Conservation (phyloP, 2,329 filamentous ascomycete species). For the Trichophyton mentagrophytes region DNA sequence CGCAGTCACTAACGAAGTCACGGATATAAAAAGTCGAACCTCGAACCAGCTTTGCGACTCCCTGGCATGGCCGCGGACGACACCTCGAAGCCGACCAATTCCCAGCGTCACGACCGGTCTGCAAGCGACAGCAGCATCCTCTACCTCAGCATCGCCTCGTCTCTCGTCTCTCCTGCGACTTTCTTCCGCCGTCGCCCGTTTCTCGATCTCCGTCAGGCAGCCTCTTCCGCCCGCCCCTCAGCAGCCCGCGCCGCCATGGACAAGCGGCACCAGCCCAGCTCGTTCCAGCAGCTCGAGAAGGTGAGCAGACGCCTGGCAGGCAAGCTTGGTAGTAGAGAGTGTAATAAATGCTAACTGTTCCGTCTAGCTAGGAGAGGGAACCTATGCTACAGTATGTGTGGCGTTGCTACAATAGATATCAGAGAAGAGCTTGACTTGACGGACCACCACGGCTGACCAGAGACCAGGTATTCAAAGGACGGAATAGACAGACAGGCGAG, state of each 20-base stretch:
- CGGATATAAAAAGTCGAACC: too few relatives aligned
- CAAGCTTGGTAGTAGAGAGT: neutral
- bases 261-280: conserved; percentile 81
- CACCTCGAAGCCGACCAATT: neutral
- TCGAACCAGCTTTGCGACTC: too few relatives aligned
- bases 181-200: conserved; percentile 22
- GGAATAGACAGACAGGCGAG: conserved; percentile 92
- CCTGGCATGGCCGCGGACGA: neutral
- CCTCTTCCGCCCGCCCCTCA: neutral
- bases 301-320: conserved; percentile 18
- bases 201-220: conserved; percentile 10
- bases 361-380: conserved; percentile 73
- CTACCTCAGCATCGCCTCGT: conserved; percentile 22
- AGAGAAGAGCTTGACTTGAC: too few relatives aligned
- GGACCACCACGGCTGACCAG: too few relatives aligned
- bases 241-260: conserved; percentile 50
- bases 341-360: neutral
- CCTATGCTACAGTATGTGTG: conserved; percentile 76
- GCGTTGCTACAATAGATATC: too few relatives aligned
- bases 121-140: conserved; percentile 3
- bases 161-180: conserved; percentile 26
- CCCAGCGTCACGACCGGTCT: conserved; percentile 2
- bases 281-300: conserved; percentile 98
- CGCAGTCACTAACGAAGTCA: too few relatives aligned
- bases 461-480: conserved; percentile 84